These are phyloP conservation scores for Vitis rupestris DNA, from an alignment of 164 flowering plant genomes.

Conservation along the genomic window DNA sequence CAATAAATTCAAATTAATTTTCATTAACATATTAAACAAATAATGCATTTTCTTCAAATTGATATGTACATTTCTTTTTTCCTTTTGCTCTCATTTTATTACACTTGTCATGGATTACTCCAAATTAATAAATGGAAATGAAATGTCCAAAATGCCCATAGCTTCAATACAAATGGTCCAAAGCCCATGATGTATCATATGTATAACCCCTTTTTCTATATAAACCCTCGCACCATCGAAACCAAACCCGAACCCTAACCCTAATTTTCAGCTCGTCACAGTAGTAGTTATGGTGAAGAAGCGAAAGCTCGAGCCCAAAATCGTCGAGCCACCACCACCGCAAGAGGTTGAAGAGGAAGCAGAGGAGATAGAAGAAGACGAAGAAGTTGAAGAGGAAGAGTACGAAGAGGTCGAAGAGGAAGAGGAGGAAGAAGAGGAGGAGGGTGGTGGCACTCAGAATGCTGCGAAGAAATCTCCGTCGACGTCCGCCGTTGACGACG, in stretches of 20 bases:
- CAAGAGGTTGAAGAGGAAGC: conserved; percentile 8
- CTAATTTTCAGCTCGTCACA: not conserved
- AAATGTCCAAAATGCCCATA: too few species aligned
- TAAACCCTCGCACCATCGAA: too few species aligned
- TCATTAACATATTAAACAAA: too few species aligned
- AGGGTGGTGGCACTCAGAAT: conserved; percentile 2
- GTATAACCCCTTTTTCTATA: too few species aligned
- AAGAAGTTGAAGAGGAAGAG: conserved; percentile 9
- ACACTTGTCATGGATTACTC: too few species aligned
- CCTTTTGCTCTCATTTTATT: too few species aligned
- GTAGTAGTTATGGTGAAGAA: conserved; percentile 21
- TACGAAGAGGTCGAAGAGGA: conserved; percentile 11
- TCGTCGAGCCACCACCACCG: conserved; percentile 4
- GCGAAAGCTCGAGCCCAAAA: conserved; percentile 23
- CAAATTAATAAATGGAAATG: too few species aligned
- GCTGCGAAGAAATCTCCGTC: not conserved
- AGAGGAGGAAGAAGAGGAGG: conserved; percentile 4
- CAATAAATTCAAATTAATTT: too few species aligned
- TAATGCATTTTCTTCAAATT: too few species aligned
- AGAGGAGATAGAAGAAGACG: conserved; percentile 2
- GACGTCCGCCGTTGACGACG: conserved; percentile 3
- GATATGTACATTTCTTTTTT: too few species aligned
- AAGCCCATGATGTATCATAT: too few species aligned
- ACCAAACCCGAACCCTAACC: conserved; percentile 15
- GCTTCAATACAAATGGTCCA: too few species aligned